Conservation (phyloP, 495 filamentous ascomycete genomes). For the Physcia stellaris region DNA sequence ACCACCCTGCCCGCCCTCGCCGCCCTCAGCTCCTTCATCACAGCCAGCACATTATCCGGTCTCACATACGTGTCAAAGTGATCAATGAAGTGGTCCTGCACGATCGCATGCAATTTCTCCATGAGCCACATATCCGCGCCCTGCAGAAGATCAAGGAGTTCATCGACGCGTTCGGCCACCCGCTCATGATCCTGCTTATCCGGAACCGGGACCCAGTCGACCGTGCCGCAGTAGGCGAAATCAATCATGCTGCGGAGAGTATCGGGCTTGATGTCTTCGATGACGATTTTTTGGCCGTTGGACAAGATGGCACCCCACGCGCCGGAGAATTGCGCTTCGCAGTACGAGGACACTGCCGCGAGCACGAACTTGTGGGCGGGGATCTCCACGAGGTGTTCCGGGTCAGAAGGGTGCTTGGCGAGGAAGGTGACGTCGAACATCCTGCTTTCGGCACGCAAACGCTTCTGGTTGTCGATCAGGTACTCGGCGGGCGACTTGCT, state of each 20-base stretch:
- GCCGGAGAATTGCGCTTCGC: slow-evolving; percentile 12
- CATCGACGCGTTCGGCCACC: slow-evolving; percentile 8
- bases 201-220: slow-evolving; percentile 9
- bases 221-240: slow-evolving; percentile 17
- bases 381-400: slow-evolving; percentile 8
- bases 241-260: slow-evolving; percentile 16
- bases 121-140: slow-evolving; percentile 10
- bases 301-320: slow-evolving; percentile 6
- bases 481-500: slow-evolving; percentile 1
- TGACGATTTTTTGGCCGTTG: slow-evolving; percentile 3
- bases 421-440: slow-evolving; percentile 16
- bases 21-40: slow-evolving; percentile 5
- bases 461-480: slow-evolving; percentile 1
- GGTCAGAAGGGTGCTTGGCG: too few relatives aligned
- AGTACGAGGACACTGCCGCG: slow-evolving; percentile 15
- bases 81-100: slow-evolving; percentile 6
- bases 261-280: slow-evolving; percentile 12
- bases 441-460: slow-evolving; percentile 10
- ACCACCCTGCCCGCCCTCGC: slow-evolving; percentile 4
- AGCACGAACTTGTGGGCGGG: slow-evolving; percentile 17
- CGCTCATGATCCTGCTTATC: slow-evolving; percentile 7
- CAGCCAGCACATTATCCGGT: slow-evolving; percentile 8
- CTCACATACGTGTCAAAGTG: slow-evolving; percentile 2
- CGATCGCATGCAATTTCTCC: not conserved
- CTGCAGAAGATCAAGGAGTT: slow-evolving; percentile 16